phyloP scores from a whole-genome alignment of 768 basidiomycete species.

The Tulasnella sp. region DNA sequence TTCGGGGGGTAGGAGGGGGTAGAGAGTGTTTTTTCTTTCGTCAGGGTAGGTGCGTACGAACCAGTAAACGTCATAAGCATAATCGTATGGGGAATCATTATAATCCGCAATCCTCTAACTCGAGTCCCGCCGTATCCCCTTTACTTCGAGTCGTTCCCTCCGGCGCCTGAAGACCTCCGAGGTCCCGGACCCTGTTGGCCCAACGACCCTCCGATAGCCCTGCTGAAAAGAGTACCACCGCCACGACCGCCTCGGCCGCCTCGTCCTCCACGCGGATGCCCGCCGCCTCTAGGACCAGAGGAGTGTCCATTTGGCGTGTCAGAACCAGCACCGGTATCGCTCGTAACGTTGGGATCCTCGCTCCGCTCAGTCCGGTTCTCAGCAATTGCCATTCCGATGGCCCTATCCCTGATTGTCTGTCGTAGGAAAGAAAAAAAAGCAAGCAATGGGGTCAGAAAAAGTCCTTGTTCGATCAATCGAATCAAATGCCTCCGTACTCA shows the following conservation, averaged over 20 bases:
- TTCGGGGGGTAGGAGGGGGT: not conserved
- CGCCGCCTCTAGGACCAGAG: constrained; percentile 44
- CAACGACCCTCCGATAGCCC: not conserved
- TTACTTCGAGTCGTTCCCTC: not conserved
- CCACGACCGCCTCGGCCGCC: constrained; percentile 47
- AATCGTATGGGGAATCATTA: not conserved
- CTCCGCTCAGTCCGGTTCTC: constrained; percentile 48
- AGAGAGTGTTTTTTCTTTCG: not conserved
- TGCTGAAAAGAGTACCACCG: constrained; percentile 35
- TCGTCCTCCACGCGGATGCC: constrained; percentile 46
- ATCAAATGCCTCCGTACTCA: constrained; percentile 39
- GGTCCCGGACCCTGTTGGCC: not conserved
- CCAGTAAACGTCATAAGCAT: not conserved
- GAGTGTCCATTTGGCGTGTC: not conserved
- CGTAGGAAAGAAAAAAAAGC: not conserved
- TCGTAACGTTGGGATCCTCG: constrained; percentile 12
- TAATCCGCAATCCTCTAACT: not conserved
- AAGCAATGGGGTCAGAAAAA: constrained; percentile 30
- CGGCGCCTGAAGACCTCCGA: not conserved
- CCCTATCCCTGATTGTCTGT: constrained; percentile 66
- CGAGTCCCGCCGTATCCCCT: not conserved
- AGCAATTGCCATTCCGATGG: constrained; percentile 68
- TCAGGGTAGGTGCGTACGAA: not conserved
- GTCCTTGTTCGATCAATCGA: not conserved
- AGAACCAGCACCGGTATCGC: not conserved